Evolutionary conservation across 768 basidiomycete species (phyloP).

Genomic region (Peribolospora baueri): DNA sequence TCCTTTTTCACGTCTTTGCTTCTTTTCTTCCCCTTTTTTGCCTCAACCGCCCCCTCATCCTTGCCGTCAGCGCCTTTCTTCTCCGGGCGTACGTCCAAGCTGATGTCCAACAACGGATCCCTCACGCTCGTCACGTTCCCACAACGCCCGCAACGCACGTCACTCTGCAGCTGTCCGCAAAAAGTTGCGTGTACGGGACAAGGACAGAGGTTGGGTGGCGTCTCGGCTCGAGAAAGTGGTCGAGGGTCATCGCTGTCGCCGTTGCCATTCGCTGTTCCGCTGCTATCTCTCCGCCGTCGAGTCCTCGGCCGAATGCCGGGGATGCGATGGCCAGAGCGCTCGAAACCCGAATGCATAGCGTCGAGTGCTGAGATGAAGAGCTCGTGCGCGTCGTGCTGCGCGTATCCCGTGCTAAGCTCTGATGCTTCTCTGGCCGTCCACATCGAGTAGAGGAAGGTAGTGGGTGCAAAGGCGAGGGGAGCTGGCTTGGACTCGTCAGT

Average conservation of each 20-base stretch:
- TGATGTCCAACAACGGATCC: conserved; percentile 78
- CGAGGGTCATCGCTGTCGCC: conserved; percentile 44
- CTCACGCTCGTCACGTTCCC: conserved; percentile 48
- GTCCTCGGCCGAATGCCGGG: background rate
- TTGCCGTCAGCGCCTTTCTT: background rate
- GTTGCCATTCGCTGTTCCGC: too few relatives aligned
- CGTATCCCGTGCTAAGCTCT: conserved; percentile 57
- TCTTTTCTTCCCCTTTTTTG: conserved; percentile 22
- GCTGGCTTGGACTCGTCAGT: conserved; percentile 11
- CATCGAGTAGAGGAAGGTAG: conserved; percentile 53
- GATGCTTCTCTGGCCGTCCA: conserved; percentile 42
- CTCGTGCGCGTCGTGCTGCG: conserved; percentile 85
- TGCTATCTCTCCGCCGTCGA: too few relatives aligned
- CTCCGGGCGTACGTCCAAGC: conserved; percentile 37
- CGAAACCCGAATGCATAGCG: too few relatives aligned
- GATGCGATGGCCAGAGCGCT: conserved; percentile 1
- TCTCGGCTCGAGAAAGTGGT: conserved; percentile 54
- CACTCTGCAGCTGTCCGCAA: conserved; percentile 60
- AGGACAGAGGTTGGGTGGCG: conserved; percentile 36
- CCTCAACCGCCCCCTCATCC: too few relatives aligned
- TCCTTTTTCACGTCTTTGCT: conserved; percentile 19
- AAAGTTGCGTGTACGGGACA: conserved; percentile 84
- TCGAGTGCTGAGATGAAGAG: conserved; percentile 32
- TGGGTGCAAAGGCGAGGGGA: conserved; percentile 46
- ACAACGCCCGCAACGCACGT: conserved; percentile 70